These are phyloP conservation scores for Aspergillus novofumigatus DNA, from an alignment of 2,329 filamentous ascomycete genomes.

Conservation along the genomic window DNA sequence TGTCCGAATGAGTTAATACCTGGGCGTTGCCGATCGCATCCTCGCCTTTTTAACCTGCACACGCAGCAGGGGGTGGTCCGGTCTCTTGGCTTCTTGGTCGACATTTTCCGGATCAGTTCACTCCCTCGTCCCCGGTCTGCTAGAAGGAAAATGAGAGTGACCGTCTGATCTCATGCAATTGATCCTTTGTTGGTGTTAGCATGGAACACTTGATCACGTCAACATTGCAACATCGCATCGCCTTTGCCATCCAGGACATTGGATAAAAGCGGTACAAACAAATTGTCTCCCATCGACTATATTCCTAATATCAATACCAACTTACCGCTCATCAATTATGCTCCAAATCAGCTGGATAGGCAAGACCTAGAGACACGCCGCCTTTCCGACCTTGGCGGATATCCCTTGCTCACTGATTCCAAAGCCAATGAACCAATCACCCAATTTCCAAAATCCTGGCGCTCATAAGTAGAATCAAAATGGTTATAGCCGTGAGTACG, in stretches of 20 bases:
- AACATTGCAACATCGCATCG: background rate
- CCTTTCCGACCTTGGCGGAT: background rate
- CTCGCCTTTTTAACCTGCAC: background rate
- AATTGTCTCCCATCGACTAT: background rate
- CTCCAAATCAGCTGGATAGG: background rate
- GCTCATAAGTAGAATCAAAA: background rate
- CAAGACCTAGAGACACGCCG: background rate
- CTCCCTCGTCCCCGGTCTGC: background rate
- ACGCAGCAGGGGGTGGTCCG: background rate
- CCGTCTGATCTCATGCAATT: background rate
- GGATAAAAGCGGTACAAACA: background rate
- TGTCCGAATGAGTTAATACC: background rate
- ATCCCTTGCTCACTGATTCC: background rate
- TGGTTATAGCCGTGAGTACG: background rate
- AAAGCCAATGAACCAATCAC: background rate
- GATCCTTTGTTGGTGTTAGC: background rate
- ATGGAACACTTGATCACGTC: background rate
- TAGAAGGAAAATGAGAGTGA: background rate
- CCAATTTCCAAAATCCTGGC: background rate
- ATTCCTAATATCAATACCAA: background rate
- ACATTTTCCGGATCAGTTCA: background rate
- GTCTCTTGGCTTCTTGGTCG: background rate
- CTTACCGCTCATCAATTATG: background rate
- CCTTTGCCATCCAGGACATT: background rate
- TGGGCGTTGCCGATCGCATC: constrained; percentile 1